These are phyloP conservation scores for Coprinopsis marcescibilis DNA, from an alignment of 768 basidiomycete genomes.

Conservation along the genomic window DNA sequence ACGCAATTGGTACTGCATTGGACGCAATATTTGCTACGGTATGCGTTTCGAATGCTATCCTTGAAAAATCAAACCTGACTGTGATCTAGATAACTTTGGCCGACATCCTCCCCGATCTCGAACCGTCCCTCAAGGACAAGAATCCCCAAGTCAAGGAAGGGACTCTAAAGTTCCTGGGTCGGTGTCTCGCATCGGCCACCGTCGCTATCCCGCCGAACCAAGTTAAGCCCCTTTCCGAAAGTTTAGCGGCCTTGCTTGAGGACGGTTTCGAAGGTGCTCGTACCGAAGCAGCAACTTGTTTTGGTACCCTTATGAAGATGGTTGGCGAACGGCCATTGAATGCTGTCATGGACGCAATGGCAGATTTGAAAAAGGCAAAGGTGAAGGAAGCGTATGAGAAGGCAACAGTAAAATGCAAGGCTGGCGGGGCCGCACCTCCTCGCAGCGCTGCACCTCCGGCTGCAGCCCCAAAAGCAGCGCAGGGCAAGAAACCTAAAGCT, in stretches of 20 bases:
- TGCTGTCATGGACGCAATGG: constrained; percentile 77
- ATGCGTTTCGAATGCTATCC: constrained; percentile 23
- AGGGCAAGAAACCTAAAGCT: constrained; percentile 15
- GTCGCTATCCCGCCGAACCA: constrained; percentile 67
- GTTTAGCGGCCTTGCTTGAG: constrained; percentile 69
- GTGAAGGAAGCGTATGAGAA: constrained; percentile 92
- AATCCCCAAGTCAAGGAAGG: constrained; percentile 97
- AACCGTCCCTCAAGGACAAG: constrained; percentile 74
- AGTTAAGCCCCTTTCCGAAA: constrained; percentile 77
- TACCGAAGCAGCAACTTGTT: constrained; percentile 79
- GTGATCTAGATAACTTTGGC: constrained; percentile 60
- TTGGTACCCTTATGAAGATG: constrained; percentile 95
- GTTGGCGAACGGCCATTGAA: constrained; percentile 90
- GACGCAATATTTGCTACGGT: constrained; percentile 88
- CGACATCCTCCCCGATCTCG: constrained; percentile 80
- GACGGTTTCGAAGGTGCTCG: constrained; percentile 88
- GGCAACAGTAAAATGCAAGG: constrained; percentile 86
- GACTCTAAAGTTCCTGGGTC: constrained; percentile 77
- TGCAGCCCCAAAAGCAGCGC: constrained; percentile 31
- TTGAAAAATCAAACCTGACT: constrained; percentile 11
- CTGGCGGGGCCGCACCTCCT: constrained; percentile 48
- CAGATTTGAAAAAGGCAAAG: constrained; percentile 84
- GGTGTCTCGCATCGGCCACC: constrained; percentile 69
- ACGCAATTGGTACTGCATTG: constrained; percentile 79
- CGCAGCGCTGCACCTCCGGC: constrained; percentile 30